Base-by-base conservation (phyloP, 2,329 filamentous ascomycete genomes). In the Fusarium compactum region DNA sequence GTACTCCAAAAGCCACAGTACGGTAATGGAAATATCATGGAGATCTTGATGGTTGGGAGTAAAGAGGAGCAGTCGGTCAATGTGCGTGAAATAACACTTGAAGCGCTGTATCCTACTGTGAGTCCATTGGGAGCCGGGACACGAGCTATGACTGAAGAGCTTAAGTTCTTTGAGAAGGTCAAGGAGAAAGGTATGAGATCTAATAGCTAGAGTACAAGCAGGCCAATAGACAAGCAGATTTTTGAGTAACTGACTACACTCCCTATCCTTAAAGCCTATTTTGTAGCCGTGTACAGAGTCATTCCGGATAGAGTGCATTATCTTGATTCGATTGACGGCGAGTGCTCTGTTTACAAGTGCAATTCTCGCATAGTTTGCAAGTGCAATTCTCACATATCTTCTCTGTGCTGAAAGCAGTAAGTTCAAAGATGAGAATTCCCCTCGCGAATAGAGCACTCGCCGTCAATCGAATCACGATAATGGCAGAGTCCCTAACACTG, bases 1-100 rank as follows among this genome's bases (percentile, higher is more conserved):
- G 58, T 67, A 1, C 51, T 72, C 6, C 44, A 46, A n/a, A 59
- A 71, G 4, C 41, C 65, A 0, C 27, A 72, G 9, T 71, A 69
- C 8, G 69, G 67, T 1, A 44, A 69, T 6, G 68, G 69, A 7
- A 66, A 69, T 12, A 64, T 71, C 1, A 20, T 71, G 8, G 69
- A 71, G 40, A 50, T 52, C 5, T 62, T 71, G 65, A 53, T 59
- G 15, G 40, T 60, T 5, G 60, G 60, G 3, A 60, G 54, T 11
- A 62, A 57, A 4, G 64, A 70, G 0, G 27, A 62, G 4, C 64
- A 25, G 1, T 22, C 30, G 4, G 41, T 71, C 6, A 20, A 60
- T 38, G 45, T 63, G 1, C 47, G 55, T 2, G 67, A 70, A 22
- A 48, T 62, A 3, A 32, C 12, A 4, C 12, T 60, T 8, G 27